Evolutionary conservation across 2,329 filamentous ascomycete genomes (phyloP).

Genomic region (Amauroascus verrucosus): DNA sequence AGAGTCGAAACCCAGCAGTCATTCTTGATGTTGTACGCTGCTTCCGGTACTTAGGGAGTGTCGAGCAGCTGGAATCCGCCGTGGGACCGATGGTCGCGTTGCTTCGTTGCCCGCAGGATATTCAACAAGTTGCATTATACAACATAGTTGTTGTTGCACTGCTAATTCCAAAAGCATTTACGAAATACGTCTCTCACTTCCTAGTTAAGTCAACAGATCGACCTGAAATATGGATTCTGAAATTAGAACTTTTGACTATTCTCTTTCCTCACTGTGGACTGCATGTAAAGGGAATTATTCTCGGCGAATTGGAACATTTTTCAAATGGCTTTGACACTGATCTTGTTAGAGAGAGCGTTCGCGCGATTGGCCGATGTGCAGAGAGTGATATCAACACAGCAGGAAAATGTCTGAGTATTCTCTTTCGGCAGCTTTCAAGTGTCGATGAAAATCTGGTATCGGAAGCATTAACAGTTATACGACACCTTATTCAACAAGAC

Average conservation of each 20-base stretch:
- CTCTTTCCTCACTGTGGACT: conserved; percentile 74
- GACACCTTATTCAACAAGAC: conserved; percentile 88
- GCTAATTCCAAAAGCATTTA: conserved; percentile 64
- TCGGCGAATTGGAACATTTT: conserved; percentile 92
- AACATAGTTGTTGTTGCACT: conserved; percentile 93
- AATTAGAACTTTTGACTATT: conserved; percentile 80
- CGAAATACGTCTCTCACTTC: conserved; percentile 81
- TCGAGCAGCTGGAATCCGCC: conserved; percentile 61
- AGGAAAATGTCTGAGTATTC: conserved; percentile 66
- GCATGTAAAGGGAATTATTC: conserved; percentile 71
- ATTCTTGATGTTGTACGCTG: conserved; percentile 77
- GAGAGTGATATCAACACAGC: conserved; percentile 63
- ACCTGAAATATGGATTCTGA: conserved; percentile 75
- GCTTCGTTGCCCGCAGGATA: conserved; percentile 72
- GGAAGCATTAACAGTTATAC: conserved; percentile 86
- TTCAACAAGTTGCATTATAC: conserved; percentile 80
- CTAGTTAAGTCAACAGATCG: conserved; percentile 71
- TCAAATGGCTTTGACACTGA: conserved; percentile 62
- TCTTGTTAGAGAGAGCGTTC: conserved; percentile 77
- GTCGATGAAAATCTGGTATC: conserved; percentile 79
- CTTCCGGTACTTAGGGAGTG: conserved; percentile 73
- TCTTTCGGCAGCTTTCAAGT: conserved; percentile 79
- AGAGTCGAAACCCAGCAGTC: conserved; percentile 87
- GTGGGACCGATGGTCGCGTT: conserved; percentile 80
- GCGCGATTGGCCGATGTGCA: conserved; percentile 87